These are phyloP conservation scores for Firmiana major DNA, from an alignment of 345 rosid genomes.

Conservation along the genomic window DNA sequence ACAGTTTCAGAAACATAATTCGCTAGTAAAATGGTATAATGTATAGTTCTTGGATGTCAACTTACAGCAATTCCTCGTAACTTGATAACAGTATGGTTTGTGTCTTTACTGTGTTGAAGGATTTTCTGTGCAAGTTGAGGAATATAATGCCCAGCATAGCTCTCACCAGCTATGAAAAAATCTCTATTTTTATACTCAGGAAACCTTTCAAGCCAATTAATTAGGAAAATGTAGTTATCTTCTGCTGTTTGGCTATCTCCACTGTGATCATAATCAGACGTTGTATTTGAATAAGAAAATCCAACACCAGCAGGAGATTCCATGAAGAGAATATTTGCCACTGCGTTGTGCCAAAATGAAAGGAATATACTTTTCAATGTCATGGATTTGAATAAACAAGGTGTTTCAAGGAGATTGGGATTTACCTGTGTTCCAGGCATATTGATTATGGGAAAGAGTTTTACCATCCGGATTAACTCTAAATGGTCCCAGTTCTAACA, in stretches of 20 bases:
- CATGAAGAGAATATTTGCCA: constrained; percentile 43
- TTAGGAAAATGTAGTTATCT: constrained; percentile 37
- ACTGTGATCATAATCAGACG: constrained; percentile 14
- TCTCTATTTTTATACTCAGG: constrained; percentile 37
- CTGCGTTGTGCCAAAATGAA: constrained; percentile 19
- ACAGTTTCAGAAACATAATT: no score
- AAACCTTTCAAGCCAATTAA: constrained; percentile 45
- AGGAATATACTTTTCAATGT: not conserved
- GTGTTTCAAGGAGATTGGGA: no score
- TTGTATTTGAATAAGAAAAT: constrained; percentile 31
- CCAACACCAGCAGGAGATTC: constrained; percentile 52
- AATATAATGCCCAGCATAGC: constrained; percentile 49
- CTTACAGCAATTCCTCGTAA: constrained; percentile 3
- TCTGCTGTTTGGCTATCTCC: constrained; percentile 33
- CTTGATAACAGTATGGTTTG: not conserved
- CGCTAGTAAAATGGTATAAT: not conserved
- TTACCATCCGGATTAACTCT: constrained; percentile 35
- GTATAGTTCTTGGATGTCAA: not conserved
- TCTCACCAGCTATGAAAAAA: constrained; percentile 40
- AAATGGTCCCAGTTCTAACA: constrained; percentile 51
- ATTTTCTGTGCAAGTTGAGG: constrained; percentile 40
- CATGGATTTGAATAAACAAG: no score
- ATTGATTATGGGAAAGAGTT: constrained; percentile 30
- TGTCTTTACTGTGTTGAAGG: not conserved
- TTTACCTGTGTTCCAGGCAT: constrained; percentile 44